Percentiles rank a stretch among this genome's conserved stretches.
Conservation (phyloP, 1,284 basidiomycete genomes). For the Rhodotorula sp. region DNA sequence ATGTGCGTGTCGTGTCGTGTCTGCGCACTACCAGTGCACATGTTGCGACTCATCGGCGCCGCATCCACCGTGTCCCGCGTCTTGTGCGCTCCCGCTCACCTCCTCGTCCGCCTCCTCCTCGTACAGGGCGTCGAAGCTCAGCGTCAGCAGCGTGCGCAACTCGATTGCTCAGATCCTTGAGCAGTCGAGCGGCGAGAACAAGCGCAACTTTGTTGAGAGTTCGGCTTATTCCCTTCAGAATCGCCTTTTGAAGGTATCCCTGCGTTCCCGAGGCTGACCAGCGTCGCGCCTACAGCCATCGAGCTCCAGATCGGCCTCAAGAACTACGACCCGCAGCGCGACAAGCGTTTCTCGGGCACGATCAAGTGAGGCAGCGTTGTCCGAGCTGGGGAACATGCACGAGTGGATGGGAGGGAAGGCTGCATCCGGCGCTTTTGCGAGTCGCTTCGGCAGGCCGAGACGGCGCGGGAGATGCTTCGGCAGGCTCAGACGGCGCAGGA, state of each 20-base stretch:
- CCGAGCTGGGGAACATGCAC: background rate
- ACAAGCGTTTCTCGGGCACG: conserved; percentile 96
- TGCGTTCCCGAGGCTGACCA: too few relatives aligned
- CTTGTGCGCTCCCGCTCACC: background rate
- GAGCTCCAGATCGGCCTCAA: conserved; percentile 97
- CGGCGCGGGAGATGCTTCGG: background rate
- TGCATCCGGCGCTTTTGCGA: background rate
- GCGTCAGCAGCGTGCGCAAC: conserved; percentile 95
- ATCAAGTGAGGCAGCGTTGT: conserved; percentile 67
- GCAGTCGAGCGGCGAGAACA: conserved; percentile 76
- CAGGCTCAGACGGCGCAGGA: background rate
- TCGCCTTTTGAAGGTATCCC: too few relatives aligned
- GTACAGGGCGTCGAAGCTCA: conserved; percentile 55
- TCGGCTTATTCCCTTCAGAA: background rate
- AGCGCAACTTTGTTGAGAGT: conserved; percentile 68
- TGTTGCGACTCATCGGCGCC: too few relatives aligned
- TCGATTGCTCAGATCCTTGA: conserved; percentile 60
- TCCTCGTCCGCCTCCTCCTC: background rate
- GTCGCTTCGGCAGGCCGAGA: background rate
- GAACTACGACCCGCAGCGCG: conserved; percentile 95
- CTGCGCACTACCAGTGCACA: too few relatives aligned
- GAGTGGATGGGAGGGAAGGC: too few relatives aligned
- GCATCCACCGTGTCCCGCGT: background rate
- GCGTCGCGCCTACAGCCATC: conserved; percentile 49
- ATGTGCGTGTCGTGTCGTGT: too few relatives aligned